Conservation (phyloP, 306 rosid genomes). For the Lathyrus tuberosus region DNA sequence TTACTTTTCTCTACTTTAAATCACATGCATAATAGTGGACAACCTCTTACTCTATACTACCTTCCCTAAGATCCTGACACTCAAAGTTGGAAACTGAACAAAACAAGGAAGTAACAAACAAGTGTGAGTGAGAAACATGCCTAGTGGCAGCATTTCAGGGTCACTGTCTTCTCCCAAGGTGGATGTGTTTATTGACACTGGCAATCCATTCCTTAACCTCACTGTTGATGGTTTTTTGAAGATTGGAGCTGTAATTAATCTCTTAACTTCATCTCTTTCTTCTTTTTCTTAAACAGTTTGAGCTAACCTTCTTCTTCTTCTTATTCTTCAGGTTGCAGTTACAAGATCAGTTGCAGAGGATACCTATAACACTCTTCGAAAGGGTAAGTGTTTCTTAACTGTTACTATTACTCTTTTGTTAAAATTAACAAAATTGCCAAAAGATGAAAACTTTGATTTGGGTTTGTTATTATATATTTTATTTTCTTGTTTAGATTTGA, state of each 20-base stretch:
- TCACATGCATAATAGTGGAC: not conserved
- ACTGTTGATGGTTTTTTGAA: conserved; percentile 86
- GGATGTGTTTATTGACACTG: conserved; percentile 69
- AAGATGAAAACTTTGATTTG: conserved; percentile 13
- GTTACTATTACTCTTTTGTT: conserved; percentile 4
- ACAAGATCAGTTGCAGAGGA: conserved; percentile 76
- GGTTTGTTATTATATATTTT: not conserved
- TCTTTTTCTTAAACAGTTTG: not conserved
- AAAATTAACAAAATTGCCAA: not conserved
- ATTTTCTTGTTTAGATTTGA: not conserved
- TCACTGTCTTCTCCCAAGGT: conserved; percentile 58
- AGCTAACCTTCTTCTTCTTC: not conserved
- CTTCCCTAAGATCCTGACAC: not conserved
- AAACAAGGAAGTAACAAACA: not conserved
- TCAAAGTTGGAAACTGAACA: not conserved
- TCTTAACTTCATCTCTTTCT: not conserved
- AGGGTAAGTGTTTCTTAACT: conserved; percentile 48
- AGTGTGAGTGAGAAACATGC: conserved; percentile 49
- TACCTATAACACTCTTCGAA: conserved; percentile 52
- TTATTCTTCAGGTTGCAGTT: conserved; percentile 72
- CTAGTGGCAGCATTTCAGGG: conserved; percentile 50
- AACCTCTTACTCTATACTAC: not conserved
- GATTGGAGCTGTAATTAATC: conserved; percentile 72
- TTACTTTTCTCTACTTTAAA: not conserved
- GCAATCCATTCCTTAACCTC: conserved; percentile 73